phyloP scores from a whole-genome alignment of 108 stramenopile genomes.

The Craspedostauros australis region DNA sequence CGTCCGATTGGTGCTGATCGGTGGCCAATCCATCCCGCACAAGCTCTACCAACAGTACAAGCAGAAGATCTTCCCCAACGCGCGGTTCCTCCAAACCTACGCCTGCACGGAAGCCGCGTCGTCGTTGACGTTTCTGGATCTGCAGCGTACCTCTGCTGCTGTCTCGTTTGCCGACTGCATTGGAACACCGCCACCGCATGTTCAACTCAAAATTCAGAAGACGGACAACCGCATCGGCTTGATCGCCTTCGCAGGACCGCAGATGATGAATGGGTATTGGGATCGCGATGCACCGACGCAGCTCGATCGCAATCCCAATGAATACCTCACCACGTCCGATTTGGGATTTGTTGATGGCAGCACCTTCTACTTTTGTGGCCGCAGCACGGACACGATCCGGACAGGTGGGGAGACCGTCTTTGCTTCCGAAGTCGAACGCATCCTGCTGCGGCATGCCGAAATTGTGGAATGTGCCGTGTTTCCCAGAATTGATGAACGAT shows the following conservation, averaged over 20 bases:
- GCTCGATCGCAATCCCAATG: neutral
- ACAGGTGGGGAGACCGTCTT: slow-evolving; percentile 89
- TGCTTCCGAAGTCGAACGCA: slow-evolving; percentile 81
- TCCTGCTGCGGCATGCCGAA: slow-evolving; percentile 36
- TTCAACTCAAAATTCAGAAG: slow-evolving; percentile 28
- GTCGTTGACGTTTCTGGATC: slow-evolving; percentile 75
- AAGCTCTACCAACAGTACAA: slow-evolving; percentile 13
- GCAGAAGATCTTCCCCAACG: slow-evolving; percentile 60
- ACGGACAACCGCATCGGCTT: slow-evolving; percentile 46
- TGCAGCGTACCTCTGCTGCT: neutral
- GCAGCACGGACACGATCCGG: slow-evolving; percentile 75
- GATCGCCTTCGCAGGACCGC: slow-evolving; percentile 80
- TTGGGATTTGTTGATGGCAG: slow-evolving; percentile 55
- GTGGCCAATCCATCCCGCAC: slow-evolving; percentile 71
- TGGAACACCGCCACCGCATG: slow-evolving; percentile 59
- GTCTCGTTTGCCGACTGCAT: slow-evolving; percentile 42
- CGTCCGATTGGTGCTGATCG: slow-evolving; percentile 74
- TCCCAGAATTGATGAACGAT: slow-evolving; percentile 55
- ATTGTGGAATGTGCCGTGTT: slow-evolving; percentile 72
- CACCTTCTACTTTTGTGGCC: slow-evolving; percentile 69
- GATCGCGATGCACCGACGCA: slow-evolving; percentile 28
- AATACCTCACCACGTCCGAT: slow-evolving; percentile 71
- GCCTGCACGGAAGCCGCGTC: slow-evolving; percentile 94
- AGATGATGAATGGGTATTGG: slow-evolving; percentile 92
- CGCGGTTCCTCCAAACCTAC: slow-evolving; percentile 83